Evolutionary conservation across 441 rosid species (phyloP), one percentile per base, ranked within the genome.

Genomic region (Jatropha multifida): DNA sequence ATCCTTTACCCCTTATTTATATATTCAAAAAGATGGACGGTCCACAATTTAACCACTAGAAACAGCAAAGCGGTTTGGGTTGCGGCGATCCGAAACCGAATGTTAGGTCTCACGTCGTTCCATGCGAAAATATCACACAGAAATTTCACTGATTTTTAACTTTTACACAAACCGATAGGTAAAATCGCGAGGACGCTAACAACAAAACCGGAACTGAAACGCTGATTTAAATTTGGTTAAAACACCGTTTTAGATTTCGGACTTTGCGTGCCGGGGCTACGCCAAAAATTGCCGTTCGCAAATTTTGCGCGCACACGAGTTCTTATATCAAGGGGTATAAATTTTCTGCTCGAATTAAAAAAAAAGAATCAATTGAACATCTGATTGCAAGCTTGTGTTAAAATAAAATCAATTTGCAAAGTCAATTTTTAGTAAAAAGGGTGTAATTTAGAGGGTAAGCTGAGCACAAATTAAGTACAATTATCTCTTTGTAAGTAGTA

Each of bases 51-150:
- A n/a, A 18, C 9, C 62, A 7, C 7, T 9, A 40, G 2, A 3
- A 13, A 65, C 15, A 40, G 3, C 37, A 32, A 65, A 40, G 49
- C 9, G 8, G 49, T 27, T n/a, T n/a, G 51, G 2, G 7, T 14
- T 71, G 78, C 5, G 81, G 81, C 79, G 68, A 82, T 27, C 23
- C 13, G 83, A 62, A 62, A 59, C 85, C 37, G 81, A 55, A 23
- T 23, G 23, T 42, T 7, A 60, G 44, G 32, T 41, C 13, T 68
- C 55, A 11, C 32, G 18, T 18, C 14, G 7, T 18, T 12, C 63
- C 3, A 52, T 0, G 14, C 38, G 7, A 9, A 26, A 27, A 46
- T 46, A 46, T 46, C 12, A 46, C 49, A 46, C 12, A 2, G 23
- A 0, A 23, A 23, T 23, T 23, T 23, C 23, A 23, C 23, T 23